phyloP scores from a whole-genome alignment of 2,329 filamentous ascomycete species.

The Verticillium isaacii region DNA sequence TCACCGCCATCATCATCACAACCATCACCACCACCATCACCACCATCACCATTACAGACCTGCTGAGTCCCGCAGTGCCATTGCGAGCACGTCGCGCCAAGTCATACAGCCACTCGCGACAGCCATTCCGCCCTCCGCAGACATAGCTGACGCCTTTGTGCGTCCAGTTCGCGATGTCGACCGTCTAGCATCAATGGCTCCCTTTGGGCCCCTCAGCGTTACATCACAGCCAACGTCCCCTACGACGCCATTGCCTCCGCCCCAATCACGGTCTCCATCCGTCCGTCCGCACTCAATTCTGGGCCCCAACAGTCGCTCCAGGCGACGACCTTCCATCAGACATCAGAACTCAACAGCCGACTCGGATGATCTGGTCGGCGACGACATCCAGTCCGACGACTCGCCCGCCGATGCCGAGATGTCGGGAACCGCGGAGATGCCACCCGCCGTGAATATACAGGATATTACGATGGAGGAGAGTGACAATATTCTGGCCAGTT shows the following conservation, averaged over 20 bases:
- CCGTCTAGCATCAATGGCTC: conserved; percentile 76
- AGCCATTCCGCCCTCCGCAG: conserved; percentile 61
- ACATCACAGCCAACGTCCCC: conserved; percentile 90
- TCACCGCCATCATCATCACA: neutral
- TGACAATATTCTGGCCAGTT: conserved; percentile 70
- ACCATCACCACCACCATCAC: conserved; percentile 35
- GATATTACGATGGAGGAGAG: conserved; percentile 76
- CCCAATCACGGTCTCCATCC: conserved; percentile 54
- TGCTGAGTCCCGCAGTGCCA: conserved; percentile 44
- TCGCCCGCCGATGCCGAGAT: conserved; percentile 67
- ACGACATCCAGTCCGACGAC: conserved; percentile 76
- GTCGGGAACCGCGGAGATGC: conserved; percentile 74
- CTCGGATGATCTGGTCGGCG: conserved; percentile 78
- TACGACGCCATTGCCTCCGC: conserved; percentile 72
- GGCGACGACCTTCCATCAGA: conserved; percentile 77
- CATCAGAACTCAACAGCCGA: conserved; percentile 91
- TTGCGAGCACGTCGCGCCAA: conserved; percentile 44
- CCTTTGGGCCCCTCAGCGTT: conserved; percentile 62
- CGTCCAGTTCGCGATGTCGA: conserved; percentile 79
- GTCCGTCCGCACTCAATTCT: conserved; percentile 48
- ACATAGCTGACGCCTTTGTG: conserved; percentile 64
- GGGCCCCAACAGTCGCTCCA: conserved; percentile 48
- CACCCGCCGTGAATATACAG: conserved; percentile 78
- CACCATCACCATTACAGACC: conserved; percentile 44
- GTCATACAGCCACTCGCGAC: conserved; percentile 63